These are phyloP conservation scores for Spencermartinsiella europaea DNA, from an alignment of 805 yeast genomes.

Conservation along the genomic window DNA sequence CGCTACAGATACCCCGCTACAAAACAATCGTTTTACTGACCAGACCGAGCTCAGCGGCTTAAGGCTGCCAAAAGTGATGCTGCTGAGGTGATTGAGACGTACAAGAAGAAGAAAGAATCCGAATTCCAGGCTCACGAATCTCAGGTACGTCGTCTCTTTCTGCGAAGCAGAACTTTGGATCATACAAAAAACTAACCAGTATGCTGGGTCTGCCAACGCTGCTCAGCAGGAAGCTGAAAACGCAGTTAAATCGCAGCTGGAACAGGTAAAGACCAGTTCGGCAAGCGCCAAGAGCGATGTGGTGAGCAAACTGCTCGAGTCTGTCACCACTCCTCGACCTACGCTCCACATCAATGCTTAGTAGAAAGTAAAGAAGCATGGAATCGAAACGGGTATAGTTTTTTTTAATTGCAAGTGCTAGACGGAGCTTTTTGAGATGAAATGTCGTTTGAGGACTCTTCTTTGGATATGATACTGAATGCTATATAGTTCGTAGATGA, in stretches of 20 bases:
- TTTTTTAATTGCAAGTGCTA: too few species aligned
- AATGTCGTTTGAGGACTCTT: too few species aligned
- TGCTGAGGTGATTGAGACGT: slow-evolving; percentile 76
- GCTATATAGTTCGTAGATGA: too few species aligned
- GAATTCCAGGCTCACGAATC: slow-evolving; percentile 72
- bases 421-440: too few species aligned
- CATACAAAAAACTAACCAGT: slow-evolving; percentile 28
- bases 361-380: not conserved
- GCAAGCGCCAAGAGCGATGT: slow-evolving; percentile 60
- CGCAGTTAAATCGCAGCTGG: slow-evolving; percentile 64
- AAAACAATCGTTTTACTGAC: too few species aligned
- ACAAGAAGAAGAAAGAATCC: slow-evolving; percentile 75
- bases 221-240: slow-evolving; percentile 76
- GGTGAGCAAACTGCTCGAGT: slow-evolving; percentile 68
- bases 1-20: too few species aligned
- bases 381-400: too few species aligned
- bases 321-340: slow-evolving; percentile 75
- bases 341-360: slow-evolving; percentile 76
- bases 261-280: slow-evolving; percentile 60
- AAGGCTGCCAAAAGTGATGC: slow-evolving; percentile 96
- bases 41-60: slow-evolving; percentile 74
- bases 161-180: not conserved
- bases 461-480: too few species aligned
- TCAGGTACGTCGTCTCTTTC: slow-evolving; percentile 34
- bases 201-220: slow-evolving; percentile 67